Base-by-base conservation (phyloP, 192 early-diverging fungal genomes). In the Haplosporangium gracile region DNA sequence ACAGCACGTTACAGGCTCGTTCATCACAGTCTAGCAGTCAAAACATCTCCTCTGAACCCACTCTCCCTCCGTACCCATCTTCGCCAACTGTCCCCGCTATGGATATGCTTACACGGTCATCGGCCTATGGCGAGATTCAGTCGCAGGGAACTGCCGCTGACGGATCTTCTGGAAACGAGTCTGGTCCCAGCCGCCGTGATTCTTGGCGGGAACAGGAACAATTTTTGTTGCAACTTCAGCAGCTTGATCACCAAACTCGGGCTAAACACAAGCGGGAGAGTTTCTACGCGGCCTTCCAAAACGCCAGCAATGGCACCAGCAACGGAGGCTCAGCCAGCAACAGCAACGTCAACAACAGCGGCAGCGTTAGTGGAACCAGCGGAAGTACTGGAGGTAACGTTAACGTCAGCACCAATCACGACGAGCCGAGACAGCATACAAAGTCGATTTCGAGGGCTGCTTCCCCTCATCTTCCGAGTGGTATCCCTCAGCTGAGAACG, bases 201-300 rank as follows among this genome's bases (percentile, higher is more conserved):
- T 86, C 84, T 45, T 86, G 84, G 84, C 45, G 84, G 16, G 84
- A 86, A 71, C 84, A 86, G 53, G 84, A 86, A 38, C 84, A 86
- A 53, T 86, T 47, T 40, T 72, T 86, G 13, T 65, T 86, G 38
- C 84, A 86, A 18, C 65, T 86, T 2, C 84, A 86, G 63, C 84
- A 86, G 53, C 78, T 79, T 22, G 84, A 86, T 69, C 79, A 86
- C 38, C 84, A 86, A 53, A 68, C 79, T 5, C 42, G 84, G n/a
- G 84, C 84, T 5, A 86, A 81, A 53, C 55, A 70, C 57, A 80
- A 81, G 72, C 69, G 84, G 36, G 84, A 86, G 47, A 86, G 84
- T 38, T 86, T 81, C 39, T 86, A 86, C 45, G 74, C 84, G 34
- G 78, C 84, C 13, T 86, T 86, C 32, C 84, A 86, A 49, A 80